A percentile compares a stretch with the other conserved stretches of the same genome.
Evolutionary conservation across 768 basidiomycete genomes (phyloP).

Genomic region (Russula griseocarnosa): DNA sequence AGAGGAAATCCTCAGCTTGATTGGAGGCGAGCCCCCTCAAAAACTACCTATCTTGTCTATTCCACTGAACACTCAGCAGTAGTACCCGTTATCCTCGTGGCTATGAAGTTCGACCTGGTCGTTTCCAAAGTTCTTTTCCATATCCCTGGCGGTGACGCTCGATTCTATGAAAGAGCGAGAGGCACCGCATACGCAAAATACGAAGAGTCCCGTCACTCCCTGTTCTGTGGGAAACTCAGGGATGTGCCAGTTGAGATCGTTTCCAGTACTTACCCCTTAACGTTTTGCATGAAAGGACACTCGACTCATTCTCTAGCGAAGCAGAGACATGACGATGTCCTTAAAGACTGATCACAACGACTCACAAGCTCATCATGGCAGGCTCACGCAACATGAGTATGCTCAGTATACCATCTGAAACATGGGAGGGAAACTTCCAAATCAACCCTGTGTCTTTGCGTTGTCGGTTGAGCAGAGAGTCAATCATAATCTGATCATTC

Average conservation of each 20-base stretch:
- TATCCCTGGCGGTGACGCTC: not conserved
- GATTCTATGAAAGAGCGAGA: not conserved
- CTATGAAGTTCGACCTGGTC: constrained; percentile 14
- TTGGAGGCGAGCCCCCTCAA: not conserved
- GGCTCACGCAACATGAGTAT: not conserved
- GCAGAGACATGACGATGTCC: not conserved
- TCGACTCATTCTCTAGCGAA: not conserved
- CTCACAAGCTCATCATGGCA: not conserved
- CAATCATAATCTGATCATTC: not conserved
- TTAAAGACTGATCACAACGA: not conserved
- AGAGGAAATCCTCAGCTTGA: not conserved
- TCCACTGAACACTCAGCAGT: not conserved
- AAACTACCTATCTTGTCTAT: not conserved
- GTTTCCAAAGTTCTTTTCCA: not conserved
- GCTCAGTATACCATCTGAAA: too few species aligned
- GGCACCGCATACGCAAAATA: not conserved
- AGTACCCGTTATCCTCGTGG: constrained; percentile 11
- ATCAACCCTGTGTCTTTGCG: not conserved
- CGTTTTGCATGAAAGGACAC: too few species aligned
- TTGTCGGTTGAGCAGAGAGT: constrained; percentile 8
- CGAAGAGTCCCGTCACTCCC: not conserved
- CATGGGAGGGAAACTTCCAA: not conserved
- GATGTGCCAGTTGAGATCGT: constrained; percentile 9
- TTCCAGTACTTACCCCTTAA: constrained; percentile 1
- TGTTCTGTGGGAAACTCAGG: not conserved